These are phyloP conservation scores for Porcisia hertigi DNA, from an alignment of 208 protist species.

Conservation along the genomic window DNA sequence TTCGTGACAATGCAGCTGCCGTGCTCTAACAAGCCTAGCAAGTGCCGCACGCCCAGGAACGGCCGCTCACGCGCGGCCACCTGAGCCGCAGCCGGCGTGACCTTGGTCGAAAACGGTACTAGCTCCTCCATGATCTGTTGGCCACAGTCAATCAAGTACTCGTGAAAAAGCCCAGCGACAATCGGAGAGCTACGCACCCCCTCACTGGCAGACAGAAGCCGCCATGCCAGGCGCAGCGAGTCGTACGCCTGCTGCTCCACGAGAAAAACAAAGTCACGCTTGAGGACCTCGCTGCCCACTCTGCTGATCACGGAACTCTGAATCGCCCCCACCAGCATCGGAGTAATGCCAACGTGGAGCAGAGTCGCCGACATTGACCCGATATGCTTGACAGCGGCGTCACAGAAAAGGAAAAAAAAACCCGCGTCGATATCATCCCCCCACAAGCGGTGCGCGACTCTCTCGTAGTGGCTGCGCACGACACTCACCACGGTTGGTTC, in stretches of 20 bases:
- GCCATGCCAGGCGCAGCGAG: conserved; percentile 47
- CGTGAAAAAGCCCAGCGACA: conserved; percentile 26
- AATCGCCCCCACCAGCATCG: conserved; percentile 47
- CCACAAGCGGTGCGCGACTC: conserved; percentile 34
- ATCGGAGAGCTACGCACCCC: conserved; percentile 23
- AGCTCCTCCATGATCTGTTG: conserved; percentile 31
- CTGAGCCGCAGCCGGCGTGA: conserved; percentile 12
- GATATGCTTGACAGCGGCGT: conserved; percentile 39
- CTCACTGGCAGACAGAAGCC: conserved; percentile 36
- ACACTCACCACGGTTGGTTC: conserved; percentile 47
- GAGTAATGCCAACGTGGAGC: conserved; percentile 41
- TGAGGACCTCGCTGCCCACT: conserved; percentile 36
- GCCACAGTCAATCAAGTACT: conserved; percentile 67
- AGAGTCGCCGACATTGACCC: conserved; percentile 35
- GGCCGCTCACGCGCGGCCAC: conserved; percentile 31
- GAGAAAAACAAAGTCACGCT: conserved; percentile 47
- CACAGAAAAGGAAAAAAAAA: conserved; percentile 44
- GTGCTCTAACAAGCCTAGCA: conserved; percentile 85
- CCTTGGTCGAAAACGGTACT: conserved; percentile 18
- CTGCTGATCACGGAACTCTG: conserved; percentile 42
- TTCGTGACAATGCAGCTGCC: conserved; percentile 48
- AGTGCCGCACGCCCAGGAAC: conserved; percentile 58
- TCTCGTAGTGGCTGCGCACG: conserved; percentile 38
- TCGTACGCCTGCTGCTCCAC: conserved; percentile 29
- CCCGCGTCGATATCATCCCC: conserved; percentile 19